Percentiles rank a stretch among this genome's conserved stretches.
These are phyloP conservation scores for Crithidia sp. DNA, from an alignment of 208 protist species.

Conservation along the genomic window DNA sequence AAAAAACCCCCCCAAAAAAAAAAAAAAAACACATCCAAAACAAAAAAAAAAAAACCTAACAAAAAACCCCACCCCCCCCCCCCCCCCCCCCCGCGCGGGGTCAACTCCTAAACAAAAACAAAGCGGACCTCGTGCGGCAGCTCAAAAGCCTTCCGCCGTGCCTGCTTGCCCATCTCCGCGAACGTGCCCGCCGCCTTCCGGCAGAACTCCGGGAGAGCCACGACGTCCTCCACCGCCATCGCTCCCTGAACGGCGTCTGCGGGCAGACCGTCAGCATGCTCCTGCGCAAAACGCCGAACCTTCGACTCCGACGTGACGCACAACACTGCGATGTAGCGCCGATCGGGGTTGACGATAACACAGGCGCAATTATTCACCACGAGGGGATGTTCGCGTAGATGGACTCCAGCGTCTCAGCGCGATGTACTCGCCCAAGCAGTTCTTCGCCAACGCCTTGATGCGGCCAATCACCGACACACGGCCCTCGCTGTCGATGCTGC, in stretches of 20 bases:
- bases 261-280: conserved; percentile 26
- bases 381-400: conserved; percentile 55
- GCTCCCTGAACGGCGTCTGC: background rate
- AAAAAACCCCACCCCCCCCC: background rate
- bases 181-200: conserved; percentile 36
- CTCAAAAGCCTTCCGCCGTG: conserved; percentile 56
- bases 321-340: conserved; percentile 53
- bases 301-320: conserved; percentile 21
- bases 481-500: conserved; percentile 48
- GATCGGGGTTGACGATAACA: conserved; percentile 15
- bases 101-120: conserved; percentile 55
- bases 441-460: conserved; percentile 93
- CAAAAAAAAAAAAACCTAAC: background rate
- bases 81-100: too few relatives aligned
- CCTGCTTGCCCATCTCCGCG: conserved; percentile 11
- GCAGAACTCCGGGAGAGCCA: conserved; percentile 38
- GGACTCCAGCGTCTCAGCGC: conserved; percentile 82
- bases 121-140: conserved; percentile 41
- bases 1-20: background rate
- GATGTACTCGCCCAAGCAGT: conserved; percentile 93
- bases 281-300: background rate
- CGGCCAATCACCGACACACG: conserved; percentile 81
- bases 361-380: conserved; percentile 58
- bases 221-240: conserved; percentile 16
- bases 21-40: background rate